Conservation (phyloP, 139 green algal species). For the Chlamydomonas sp. region DNA sequence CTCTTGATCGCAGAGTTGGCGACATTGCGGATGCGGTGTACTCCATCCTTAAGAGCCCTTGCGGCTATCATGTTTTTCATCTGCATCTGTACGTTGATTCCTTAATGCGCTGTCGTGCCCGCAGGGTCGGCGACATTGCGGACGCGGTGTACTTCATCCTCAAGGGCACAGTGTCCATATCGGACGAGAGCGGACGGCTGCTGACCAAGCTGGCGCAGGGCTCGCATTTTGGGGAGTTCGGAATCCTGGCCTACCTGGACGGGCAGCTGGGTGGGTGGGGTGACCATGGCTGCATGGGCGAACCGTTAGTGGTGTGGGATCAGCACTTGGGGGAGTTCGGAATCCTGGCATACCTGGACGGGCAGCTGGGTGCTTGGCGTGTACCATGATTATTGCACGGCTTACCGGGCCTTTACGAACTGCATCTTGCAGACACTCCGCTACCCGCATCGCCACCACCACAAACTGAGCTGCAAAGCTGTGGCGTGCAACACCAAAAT, state of each 20-base stretch:
- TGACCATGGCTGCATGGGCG: too few relatives aligned
- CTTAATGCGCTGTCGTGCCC: too few relatives aligned
- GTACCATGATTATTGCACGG: too few relatives aligned
- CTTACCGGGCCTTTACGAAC: too few relatives aligned
- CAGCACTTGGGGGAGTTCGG: not conserved
- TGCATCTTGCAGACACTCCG: too few relatives aligned
- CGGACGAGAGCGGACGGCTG: constrained; percentile 13
- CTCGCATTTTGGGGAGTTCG: constrained; percentile 62
- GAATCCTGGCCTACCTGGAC: constrained; percentile 52
- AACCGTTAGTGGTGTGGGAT: too few relatives aligned
- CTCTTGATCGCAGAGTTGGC: constrained; percentile 11
- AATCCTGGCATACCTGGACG: not conserved
- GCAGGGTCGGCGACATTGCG: constrained; percentile 48
- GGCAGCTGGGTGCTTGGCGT: too few relatives aligned
- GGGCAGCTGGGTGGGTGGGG: constrained; percentile 37
- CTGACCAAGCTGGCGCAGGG: constrained; percentile 32
- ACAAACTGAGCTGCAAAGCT: too few relatives aligned
- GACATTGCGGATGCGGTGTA: constrained; percentile 57
- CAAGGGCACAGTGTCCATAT: constrained; percentile 47
- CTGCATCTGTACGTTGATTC: too few relatives aligned
- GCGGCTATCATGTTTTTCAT: too few relatives aligned
- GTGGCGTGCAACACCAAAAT: too few relatives aligned
- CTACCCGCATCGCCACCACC: too few relatives aligned
- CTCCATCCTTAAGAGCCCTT: constrained; percentile 52
- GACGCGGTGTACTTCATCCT: constrained; percentile 63